These are phyloP conservation scores for Camellia lanceoleosa DNA, from an alignment of 148 eudicot species.

Conservation along the genomic window DNA sequence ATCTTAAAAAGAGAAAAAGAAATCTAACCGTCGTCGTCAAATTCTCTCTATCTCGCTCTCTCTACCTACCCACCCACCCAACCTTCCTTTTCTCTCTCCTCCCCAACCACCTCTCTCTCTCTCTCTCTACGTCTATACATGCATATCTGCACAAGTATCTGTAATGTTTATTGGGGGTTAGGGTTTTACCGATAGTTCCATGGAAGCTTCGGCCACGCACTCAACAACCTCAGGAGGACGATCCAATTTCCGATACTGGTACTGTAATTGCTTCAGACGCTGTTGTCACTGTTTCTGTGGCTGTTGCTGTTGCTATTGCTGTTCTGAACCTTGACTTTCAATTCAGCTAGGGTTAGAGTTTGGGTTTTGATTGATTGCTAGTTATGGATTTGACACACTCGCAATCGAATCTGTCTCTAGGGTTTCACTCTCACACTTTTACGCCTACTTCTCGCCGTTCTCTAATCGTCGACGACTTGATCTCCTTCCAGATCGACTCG, in stretches of 20 bases:
- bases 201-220: not conserved
- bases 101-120: not conserved
- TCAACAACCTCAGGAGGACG: not conserved
- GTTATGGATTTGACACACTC: slow-evolving; percentile 48
- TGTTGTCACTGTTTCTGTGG: slow-evolving; percentile 16
- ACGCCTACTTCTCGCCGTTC: slow-evolving; percentile 13
- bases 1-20: no score
- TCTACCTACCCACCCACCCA: no score
- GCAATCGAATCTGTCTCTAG: slow-evolving; percentile 47
- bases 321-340: not conserved
- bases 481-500: slow-evolving; percentile 61
- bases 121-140: not conserved
- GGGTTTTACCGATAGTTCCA: not conserved
- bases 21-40: no score
- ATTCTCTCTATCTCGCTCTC: no score
- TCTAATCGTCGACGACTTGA: slow-evolving; percentile 45
- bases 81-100: no score
- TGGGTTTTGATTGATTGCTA: not conserved
- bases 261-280: not conserved
- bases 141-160: not conserved
- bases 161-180: not conserved
- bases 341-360: not conserved
- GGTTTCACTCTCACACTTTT: slow-evolving; percentile 42
- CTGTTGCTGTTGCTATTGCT: slow-evolving; percentile 15
- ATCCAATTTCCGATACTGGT: not conserved